A percentile compares a stretch with the other conserved stretches of the same genome.
Conservation (phyloP, 495 filamentous ascomycete species). For the Sporormia fimetaria region DNA sequence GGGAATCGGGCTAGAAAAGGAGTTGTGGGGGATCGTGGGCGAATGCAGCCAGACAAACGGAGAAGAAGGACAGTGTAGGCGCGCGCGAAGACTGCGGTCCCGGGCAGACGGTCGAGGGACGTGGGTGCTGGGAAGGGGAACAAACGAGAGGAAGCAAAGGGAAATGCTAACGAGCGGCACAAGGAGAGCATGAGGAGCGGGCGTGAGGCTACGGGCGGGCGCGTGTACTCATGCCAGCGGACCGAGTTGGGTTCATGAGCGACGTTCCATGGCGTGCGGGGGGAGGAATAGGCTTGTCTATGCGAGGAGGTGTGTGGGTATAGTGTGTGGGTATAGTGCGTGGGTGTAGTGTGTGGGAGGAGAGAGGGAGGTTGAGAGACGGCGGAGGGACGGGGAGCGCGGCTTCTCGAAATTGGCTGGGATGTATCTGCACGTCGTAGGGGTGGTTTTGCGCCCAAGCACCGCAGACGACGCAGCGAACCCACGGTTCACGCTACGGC, state of each 20-base stretch:
- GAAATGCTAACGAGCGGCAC: slow-evolving; percentile 18
- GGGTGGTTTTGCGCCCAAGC: too few species aligned
- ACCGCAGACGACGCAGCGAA: too few species aligned
- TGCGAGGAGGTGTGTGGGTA: slow-evolving; percentile 8
- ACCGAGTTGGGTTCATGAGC: slow-evolving; percentile 17
- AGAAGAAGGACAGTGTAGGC: slow-evolving; percentile 24
- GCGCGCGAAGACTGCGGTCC: slow-evolving; percentile 19
- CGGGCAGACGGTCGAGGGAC: slow-evolving; percentile 5
- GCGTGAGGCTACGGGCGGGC: slow-evolving; percentile 8
- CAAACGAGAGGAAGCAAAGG: slow-evolving; percentile 23
- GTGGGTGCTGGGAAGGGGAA: not conserved
- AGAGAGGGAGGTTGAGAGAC: too few species aligned
- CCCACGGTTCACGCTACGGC: too few species aligned
- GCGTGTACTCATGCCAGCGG: slow-evolving; percentile 21
- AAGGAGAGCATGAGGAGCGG: slow-evolving; percentile 20
- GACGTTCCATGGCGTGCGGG: slow-evolving; percentile 22
- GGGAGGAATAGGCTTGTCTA: slow-evolving; percentile 26
- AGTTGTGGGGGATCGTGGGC: slow-evolving; percentile 10
- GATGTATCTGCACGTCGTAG: too few species aligned
- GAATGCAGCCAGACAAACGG: slow-evolving; percentile 25
- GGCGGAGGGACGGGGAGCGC: too few species aligned
- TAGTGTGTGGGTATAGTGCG: slow-evolving; percentile 15
- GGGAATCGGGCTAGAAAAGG: slow-evolving; percentile 15
- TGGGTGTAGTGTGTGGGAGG: too few species aligned
- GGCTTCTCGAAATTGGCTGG: too few species aligned